Evolutionary conservation across 2,329 filamentous ascomycete species (phyloP), one percentile per base, ranked within the genome.

Genomic region (Macrophomina pseudophaseolina): DNA sequence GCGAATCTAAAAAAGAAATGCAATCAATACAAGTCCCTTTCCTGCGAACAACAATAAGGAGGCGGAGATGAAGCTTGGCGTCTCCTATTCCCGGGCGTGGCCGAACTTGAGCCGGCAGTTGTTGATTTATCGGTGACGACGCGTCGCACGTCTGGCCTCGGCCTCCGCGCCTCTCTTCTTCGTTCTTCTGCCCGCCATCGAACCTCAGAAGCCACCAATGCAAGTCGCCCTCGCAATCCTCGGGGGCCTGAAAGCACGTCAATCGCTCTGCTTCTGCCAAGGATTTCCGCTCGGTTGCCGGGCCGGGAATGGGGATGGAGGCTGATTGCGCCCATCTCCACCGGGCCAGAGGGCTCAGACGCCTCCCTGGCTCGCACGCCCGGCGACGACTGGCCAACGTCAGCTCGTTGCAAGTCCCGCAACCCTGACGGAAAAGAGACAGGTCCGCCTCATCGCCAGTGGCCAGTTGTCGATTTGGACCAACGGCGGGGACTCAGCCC

Each of bases 21-120:
- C 14, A n/a, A 30, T 14, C 8, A 30, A 32, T 54, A 28, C 35
- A 40, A 33, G 12, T 28, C 12, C 18, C 53, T 18, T 28, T 23
- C n/a, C 16, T 9, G 14, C 23, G 28, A 11, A 30, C 12, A 6
- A 30, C 23, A 35, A 60, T 23, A 33, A 48, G 56, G 56, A 48
- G 56, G 58, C 58, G 28, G 58, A 40, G 58, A 28, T 49, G 42
- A 38, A 18, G 11, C 58, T 49, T 62, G 58, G 58, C 58, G 30
- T 62, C 58, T 30, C 58, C 44, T 62, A 48, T 60, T 62, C 58
- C 42, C 42, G 42, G 16, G 9, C 11, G 16, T 16, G 14, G 56
- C 56, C 56, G 56, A 59, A 4, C 14, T 32, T 30, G 12, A 46
- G 12, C 56, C 56, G 56, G 30, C 5, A 16, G 52, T 32, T 53